A percentile compares a stretch with the other conserved stretches of the same genome.
These are phyloP conservation scores for Mortierella antarctica DNA, from an alignment of 192 early-diverging fungal genomes.

Conservation along the genomic window DNA sequence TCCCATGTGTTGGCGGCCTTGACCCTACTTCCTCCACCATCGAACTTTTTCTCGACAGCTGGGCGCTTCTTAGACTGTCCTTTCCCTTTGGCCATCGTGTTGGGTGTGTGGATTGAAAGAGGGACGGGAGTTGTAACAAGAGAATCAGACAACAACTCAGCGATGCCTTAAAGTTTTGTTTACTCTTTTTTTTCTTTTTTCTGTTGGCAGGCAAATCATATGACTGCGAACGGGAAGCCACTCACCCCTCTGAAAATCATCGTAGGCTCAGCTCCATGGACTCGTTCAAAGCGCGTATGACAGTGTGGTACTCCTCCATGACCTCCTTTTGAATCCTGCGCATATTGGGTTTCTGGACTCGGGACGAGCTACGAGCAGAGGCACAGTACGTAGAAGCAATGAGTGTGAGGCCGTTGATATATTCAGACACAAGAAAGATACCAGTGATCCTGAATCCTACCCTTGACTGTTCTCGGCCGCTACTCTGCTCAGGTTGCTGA, in stretches of 20 bases:
- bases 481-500: slow-evolving; percentile 34
- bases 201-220: not conserved
- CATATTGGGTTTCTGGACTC: slow-evolving; percentile 2
- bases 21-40: slow-evolving; percentile 59
- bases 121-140: not conserved
- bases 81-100: slow-evolving; percentile 41
- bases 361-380: not conserved
- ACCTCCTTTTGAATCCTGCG: slow-evolving; percentile 5
- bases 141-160: not conserved
- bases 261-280: slow-evolving; percentile 30
- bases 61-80: slow-evolving; percentile 34
- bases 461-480: slow-evolving; percentile 15
- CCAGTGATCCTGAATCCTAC: slow-evolving; percentile 4
- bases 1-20: slow-evolving; percentile 76
- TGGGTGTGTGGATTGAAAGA: slow-evolving; percentile 4
- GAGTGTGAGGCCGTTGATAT: no score
- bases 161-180: slow-evolving; percentile 4
- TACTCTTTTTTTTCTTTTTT: slow-evolving; percentile 21
- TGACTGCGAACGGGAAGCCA: slow-evolving; percentile 39
- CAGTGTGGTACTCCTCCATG: slow-evolving; percentile 5
- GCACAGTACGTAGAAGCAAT: no score
- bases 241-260: slow-evolving; percentile 2
- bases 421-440: no score
- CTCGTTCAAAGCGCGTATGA: slow-evolving; percentile 36
- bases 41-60: slow-evolving; percentile 45